Percentiles rank a stretch among this genome's conserved stretches.
Conservation (phyloP, 345 rosid genomes). For the Cardamine resedifolia region DNA sequence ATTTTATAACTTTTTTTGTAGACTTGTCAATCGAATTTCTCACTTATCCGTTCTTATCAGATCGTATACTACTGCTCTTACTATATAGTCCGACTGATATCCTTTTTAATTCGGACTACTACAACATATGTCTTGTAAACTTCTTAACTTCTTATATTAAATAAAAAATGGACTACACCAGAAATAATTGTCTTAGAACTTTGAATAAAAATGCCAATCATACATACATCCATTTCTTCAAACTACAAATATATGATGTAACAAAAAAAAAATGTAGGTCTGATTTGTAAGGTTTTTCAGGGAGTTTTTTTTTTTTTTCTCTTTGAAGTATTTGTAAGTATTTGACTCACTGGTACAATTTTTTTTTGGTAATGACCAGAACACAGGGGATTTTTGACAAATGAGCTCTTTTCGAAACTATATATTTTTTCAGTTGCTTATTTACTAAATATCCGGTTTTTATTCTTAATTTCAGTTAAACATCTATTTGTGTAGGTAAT, state of each 20-base stretch:
- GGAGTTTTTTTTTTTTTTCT: no score
- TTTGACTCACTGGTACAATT: neutral
- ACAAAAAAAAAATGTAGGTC: no score
- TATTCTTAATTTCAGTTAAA: neutral
- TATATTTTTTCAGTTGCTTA: neutral
- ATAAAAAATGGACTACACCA: neutral
- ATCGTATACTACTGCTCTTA: neutral
- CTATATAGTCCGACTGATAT: no score
- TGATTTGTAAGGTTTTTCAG: no score
- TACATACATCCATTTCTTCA: neutral
- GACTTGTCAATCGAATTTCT: neutral
- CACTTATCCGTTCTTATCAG: conserved; percentile 3
- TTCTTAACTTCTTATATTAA: neutral
- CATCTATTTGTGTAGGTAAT: conserved; percentile 18
- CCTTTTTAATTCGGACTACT: no score
- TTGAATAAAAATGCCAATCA: neutral
- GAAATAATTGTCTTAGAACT: neutral
- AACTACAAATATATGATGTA: neutral
- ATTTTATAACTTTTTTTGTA: neutral
- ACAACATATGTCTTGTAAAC: neutral
- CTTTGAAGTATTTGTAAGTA: neutral
- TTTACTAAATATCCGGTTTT: neutral
- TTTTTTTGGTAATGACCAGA: neutral
- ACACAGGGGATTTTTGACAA: neutral
- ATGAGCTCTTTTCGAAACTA: neutral